These are phyloP conservation scores for Brassica incana DNA, from an alignment of 345 rosid genomes.

Conservation along the genomic window DNA sequence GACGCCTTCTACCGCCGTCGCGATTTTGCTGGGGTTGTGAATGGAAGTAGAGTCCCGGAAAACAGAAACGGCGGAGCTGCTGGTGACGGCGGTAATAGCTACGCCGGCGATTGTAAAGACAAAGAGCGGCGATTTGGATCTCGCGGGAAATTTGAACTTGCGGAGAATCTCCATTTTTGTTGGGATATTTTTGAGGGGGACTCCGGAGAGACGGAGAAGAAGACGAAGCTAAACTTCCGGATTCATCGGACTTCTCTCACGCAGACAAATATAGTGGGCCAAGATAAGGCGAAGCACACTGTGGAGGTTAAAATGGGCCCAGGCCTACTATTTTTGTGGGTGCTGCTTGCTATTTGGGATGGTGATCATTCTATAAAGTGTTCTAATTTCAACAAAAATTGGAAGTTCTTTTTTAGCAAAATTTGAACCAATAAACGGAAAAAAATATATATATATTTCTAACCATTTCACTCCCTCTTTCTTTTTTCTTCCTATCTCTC, in stretches of 20 bases:
- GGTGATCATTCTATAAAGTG: neutral
- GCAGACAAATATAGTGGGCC: neutral
- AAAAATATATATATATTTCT: no score
- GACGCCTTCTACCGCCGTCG: slow-evolving; percentile 44
- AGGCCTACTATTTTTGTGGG: neutral
- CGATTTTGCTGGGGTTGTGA: slow-evolving; percentile 30
- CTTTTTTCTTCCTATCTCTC: no score
- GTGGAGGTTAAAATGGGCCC: neutral
- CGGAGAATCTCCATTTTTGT: slow-evolving; percentile 24
- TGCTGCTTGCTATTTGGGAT: neutral
- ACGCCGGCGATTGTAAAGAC: slow-evolving; percentile 48
- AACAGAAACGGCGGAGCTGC: slow-evolving; percentile 28
- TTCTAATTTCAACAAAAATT: no score
- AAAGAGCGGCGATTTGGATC: slow-evolving; percentile 39
- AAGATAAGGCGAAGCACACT: neutral
- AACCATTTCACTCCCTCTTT: no score
- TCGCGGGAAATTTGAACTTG: slow-evolving; percentile 45
- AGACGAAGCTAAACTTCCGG: neutral
- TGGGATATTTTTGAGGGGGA: neutral
- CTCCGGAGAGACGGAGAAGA: slow-evolving; percentile 13
- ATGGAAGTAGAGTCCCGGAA: slow-evolving; percentile 28
- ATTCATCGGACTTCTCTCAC: neutral
- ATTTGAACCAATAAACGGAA: no score
- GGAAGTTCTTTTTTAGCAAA: no score
- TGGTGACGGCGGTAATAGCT: slow-evolving; percentile 33